These are phyloP conservation scores for Aspergillus versicolor DNA, from an alignment of 2,329 filamentous ascomycete genomes.

Conservation along the genomic window DNA sequence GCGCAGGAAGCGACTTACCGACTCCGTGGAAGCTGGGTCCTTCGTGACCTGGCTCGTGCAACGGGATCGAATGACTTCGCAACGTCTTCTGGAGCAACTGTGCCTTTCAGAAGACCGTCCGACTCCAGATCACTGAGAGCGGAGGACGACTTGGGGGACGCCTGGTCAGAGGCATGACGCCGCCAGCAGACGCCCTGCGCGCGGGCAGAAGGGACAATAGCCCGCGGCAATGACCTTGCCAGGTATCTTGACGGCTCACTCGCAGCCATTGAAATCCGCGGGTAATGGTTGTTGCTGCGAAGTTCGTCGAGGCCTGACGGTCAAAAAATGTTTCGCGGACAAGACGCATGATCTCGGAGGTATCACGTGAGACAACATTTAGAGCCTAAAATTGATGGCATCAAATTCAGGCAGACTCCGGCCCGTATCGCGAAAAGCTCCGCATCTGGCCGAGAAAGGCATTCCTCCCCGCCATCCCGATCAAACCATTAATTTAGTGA, in stretches of 20 bases:
- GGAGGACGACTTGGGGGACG: conserved; percentile 31
- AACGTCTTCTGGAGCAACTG: conserved; percentile 39
- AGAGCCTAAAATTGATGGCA: conserved; percentile 10
- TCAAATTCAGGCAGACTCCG: conserved; percentile 9
- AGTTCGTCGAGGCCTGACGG: conserved; percentile 13
- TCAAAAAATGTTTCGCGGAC: conserved; percentile 35
- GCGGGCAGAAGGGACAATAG: conserved; percentile 30
- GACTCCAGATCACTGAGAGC: conserved; percentile 48
- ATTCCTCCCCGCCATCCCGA: background rate
- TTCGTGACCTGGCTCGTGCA: conserved; percentile 46
- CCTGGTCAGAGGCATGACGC: conserved; percentile 50
- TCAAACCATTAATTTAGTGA: background rate
- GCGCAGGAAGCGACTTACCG: conserved; percentile 43
- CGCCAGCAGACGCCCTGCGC: conserved; percentile 33
- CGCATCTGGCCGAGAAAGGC: conserved; percentile 18
- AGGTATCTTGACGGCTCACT: conserved; percentile 41
- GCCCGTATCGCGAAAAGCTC: conserved; percentile 11
- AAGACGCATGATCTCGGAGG: conserved; percentile 9
- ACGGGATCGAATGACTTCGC: conserved; percentile 53
- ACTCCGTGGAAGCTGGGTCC: conserved; percentile 49
- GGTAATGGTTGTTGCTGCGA: conserved; percentile 21
- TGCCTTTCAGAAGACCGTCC: conserved; percentile 44
- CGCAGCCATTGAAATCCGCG: conserved; percentile 36
- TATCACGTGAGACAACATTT: conserved; percentile 17
- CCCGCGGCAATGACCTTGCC: conserved; percentile 38